Evolutionary conservation across 2,329 filamentous ascomycete species (phyloP).

Genomic region (Davidsoniella australis): DNA sequence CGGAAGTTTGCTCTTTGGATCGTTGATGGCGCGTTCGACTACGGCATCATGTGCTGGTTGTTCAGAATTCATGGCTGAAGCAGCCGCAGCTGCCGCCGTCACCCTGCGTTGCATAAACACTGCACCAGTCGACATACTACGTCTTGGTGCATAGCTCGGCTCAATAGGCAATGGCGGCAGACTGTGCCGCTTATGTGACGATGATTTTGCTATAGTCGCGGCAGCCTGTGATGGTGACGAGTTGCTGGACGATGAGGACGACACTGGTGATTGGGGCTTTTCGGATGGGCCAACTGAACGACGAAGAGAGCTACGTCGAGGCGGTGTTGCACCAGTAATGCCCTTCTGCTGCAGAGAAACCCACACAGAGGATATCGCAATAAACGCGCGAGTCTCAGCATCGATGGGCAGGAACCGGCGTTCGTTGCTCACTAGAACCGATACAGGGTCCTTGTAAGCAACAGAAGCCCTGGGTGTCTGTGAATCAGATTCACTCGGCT

Average conservation of each 20-base stretch:
- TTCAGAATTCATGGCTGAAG: background rate
- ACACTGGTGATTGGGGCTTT: background rate
- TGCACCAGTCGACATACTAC: slow-evolving; percentile 16
- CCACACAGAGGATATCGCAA: slow-evolving; percentile 16
- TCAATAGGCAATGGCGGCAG: slow-evolving; percentile 1
- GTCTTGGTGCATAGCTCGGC: slow-evolving; percentile 9
- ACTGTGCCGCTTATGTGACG: slow-evolving; percentile 5
- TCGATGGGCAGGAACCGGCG: slow-evolving; percentile 14
- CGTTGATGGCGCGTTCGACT: background rate
- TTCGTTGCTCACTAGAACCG: slow-evolving; percentile 4
- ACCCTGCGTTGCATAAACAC: slow-evolving; percentile 16
- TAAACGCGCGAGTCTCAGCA: slow-evolving; percentile 14
- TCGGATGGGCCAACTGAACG: slow-evolving; percentile 1
- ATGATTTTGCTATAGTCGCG: background rate
- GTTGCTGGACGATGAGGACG: slow-evolving; percentile 1
- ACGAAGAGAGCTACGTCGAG: slow-evolving; percentile 7
- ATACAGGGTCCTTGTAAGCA: background rate
- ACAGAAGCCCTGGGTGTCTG: slow-evolving; percentile 3
- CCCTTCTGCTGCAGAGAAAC: slow-evolving; percentile 16
- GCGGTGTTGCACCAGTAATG: slow-evolving; percentile 1
- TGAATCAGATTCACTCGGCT: background rate
- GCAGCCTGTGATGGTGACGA: background rate
- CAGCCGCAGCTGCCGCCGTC: background rate
- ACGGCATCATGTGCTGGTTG: background rate
- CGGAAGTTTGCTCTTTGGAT: too few relatives aligned